These are phyloP conservation scores for Fusarium lateritium DNA, from an alignment of 2,329 filamentous ascomycete species.

Conservation along the genomic window DNA sequence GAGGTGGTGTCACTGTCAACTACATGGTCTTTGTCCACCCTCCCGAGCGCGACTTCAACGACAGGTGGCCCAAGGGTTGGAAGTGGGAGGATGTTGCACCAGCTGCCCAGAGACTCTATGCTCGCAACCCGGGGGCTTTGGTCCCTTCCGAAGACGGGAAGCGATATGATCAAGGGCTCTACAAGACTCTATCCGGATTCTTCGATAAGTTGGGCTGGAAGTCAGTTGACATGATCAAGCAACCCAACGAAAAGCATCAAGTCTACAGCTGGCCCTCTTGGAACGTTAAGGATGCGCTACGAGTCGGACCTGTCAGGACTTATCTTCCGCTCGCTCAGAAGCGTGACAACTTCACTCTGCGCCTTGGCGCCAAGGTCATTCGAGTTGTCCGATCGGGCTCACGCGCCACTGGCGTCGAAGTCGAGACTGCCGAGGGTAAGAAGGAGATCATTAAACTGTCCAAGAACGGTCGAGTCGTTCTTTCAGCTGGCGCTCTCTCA, in stretches of 20 bases:
- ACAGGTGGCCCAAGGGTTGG: conserved; percentile 80
- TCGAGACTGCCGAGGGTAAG: conserved; percentile 65
- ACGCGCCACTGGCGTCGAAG: conserved; percentile 74
- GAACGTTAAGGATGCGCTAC: conserved; percentile 76
- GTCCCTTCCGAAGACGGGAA: conserved; percentile 75
- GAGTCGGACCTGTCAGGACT: conserved; percentile 78
- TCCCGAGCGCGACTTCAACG: conserved; percentile 72
- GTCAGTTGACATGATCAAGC: conserved; percentile 71
- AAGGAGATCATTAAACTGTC: conserved; percentile 72
- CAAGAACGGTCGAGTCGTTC: conserved; percentile 72
- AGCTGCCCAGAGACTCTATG: conserved; percentile 74
- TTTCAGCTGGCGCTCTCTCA: conserved; percentile 77
- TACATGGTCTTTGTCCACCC: conserved; percentile 78
- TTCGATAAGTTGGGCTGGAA: conserved; percentile 75
- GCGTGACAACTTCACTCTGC: conserved; percentile 75
- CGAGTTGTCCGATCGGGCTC: conserved; percentile 74
- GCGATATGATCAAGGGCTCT: conserved; percentile 77
- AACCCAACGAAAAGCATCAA: conserved; percentile 74
- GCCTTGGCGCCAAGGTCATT: conserved; percentile 74
- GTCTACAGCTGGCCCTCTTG: conserved; percentile 76
- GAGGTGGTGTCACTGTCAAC: conserved; percentile 76
- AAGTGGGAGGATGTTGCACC: conserved; percentile 68
- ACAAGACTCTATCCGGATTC: conserved; percentile 71
- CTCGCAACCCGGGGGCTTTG: conserved; percentile 65
- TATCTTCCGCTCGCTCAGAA: conserved; percentile 74